Conservation (phyloP, 2,329 filamentous ascomycete genomes). For the Colletotrichum sp. region DNA sequence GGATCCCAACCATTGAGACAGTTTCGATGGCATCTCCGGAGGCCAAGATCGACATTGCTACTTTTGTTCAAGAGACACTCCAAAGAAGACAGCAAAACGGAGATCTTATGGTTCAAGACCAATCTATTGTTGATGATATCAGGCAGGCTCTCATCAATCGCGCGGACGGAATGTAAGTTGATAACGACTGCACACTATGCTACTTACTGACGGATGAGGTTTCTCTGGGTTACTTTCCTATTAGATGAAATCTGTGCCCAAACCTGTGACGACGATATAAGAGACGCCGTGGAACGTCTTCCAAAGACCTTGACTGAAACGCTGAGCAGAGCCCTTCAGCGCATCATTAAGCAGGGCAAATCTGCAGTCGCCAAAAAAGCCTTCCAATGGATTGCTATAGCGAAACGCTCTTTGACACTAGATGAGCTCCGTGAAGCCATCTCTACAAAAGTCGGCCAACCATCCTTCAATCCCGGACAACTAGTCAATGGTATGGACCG, state of each 20-base stretch:
- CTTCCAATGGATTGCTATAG: background rate
- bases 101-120: background rate
- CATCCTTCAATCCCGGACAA: accelerated
- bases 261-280: background rate
- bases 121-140: background rate
- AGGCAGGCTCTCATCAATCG: background rate
- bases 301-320: background rate
- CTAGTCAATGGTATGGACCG: background rate
- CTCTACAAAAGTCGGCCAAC: background rate
- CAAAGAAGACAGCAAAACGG: background rate
- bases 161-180: background rate
- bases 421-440: background rate
- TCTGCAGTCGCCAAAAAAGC: background rate
- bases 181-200: background rate
- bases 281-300: background rate
- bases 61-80: background rate
- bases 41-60: background rate
- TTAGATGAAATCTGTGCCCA: background rate
- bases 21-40: background rate
- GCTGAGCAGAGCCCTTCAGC: background rate
- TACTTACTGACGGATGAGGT: background rate
- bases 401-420: background rate
- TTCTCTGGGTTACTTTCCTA: background rate
- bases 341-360: background rate
- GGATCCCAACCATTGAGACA: background rate